Base-by-base conservation (phyloP, 345 rosid species). In the Theobroma cacao region DNA sequence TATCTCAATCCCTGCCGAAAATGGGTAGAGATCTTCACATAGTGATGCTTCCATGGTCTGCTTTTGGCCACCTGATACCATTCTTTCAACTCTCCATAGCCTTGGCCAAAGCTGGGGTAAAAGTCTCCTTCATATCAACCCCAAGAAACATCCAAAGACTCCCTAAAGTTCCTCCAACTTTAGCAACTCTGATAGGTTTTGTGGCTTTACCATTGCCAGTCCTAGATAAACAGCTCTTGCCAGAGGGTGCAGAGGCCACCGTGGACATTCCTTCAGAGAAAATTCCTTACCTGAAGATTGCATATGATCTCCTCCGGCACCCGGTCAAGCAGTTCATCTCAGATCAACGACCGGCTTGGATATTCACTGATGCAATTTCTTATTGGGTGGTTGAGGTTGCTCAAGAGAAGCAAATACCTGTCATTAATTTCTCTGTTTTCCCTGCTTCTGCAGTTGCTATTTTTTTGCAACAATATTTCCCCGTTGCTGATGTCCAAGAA, bases 131-230 rank as follows among this genome's bases (percentile, higher is more conserved):
- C n/a, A 4, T 82, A 11, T 74, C 78, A 24, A 79, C 85, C 38
- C 80, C 82, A 33, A 31, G 45, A 36, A 82, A 79, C 76, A 64
- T 83, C 47, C 64, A 20, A 56, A 80, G 83, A 15, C 84, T 86
- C 47, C 88, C 88, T 3, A 13, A 60, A 68, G 33, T 76, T 18
- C 80, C 87, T 36, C 68, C 80, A 20, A 38, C 33, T 50, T 48
- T 81, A 30, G 12, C 79, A 9, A 5, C 62, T 0, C 45, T 78
- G 0, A 15, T 82, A 6, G 38, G 64, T 0, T 45, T 80, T 0
- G 81, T 82, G 4, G 67, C 12, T 43, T 14, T 87, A 28, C 79
- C 84, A 1, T 50, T 79, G 43, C 88, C 90, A 7, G 28, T 26
- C 3, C 53, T 72, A 8, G 75, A 61, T 7, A 17, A 38, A 0